Evolutionary conservation across 495 filamentous ascomycete species (phyloP).

Genomic region (Xylaria scruposa): DNA sequence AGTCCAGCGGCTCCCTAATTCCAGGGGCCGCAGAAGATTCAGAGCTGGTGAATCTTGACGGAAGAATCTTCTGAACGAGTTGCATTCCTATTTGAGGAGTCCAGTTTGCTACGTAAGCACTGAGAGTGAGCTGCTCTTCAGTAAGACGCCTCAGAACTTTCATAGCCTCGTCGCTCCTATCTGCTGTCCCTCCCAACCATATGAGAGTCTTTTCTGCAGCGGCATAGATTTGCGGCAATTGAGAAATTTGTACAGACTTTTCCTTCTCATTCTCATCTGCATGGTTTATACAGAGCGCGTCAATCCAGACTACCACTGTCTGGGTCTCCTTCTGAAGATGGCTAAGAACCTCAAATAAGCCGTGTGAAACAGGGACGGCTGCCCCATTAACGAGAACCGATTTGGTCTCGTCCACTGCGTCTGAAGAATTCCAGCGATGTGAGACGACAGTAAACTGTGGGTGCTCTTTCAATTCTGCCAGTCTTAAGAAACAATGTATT

Average conservation of each 20-base stretch:
- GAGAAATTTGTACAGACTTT: conserved; percentile 39
- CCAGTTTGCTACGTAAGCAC: conserved; percentile 26
- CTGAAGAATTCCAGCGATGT: conserved; percentile 25
- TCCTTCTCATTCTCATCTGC: conserved; percentile 43
- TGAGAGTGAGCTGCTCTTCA: conserved; percentile 27
- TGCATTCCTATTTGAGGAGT: conserved; percentile 21
- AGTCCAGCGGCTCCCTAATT: conserved; percentile 17
- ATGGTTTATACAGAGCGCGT: conserved; percentile 48
- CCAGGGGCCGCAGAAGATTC: not conserved
- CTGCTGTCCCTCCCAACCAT: conserved; percentile 19
- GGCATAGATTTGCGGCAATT: conserved; percentile 24
- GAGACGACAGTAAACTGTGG: conserved; percentile 27
- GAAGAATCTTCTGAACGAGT: conserved; percentile 26
- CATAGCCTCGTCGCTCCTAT: conserved; percentile 27
- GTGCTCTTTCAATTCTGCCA: conserved; percentile 24
- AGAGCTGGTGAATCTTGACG: conserved; percentile 9
- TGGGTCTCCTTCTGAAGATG: conserved; percentile 19
- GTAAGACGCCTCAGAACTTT: conserved; percentile 24
- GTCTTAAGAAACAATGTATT: conserved; percentile 26
- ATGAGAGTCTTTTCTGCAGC: conserved; percentile 23
- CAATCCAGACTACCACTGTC: conserved; percentile 38
- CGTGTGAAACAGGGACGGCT: conserved; percentile 24
- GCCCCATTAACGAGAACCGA: conserved; percentile 28
- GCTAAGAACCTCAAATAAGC: conserved; percentile 24
- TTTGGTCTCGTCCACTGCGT: conserved; percentile 19